Conservation (phyloP, 2,329 filamentous ascomycete genomes). For the Venturia oleaginea region DNA sequence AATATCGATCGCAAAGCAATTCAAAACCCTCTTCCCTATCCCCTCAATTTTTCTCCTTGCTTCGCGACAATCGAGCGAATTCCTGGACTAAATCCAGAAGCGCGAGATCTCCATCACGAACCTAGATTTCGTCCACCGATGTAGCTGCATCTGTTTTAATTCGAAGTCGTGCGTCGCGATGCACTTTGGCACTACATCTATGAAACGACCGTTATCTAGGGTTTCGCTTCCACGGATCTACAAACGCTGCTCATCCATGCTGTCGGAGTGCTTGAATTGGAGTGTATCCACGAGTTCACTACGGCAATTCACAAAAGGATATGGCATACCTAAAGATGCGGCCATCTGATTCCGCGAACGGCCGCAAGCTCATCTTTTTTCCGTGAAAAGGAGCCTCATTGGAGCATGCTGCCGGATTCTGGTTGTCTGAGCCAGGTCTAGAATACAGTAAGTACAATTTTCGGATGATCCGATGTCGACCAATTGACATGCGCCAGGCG, state of each 20-base stretch:
- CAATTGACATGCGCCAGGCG: background rate
- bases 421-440: background rate
- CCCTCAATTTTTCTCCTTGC: no score
- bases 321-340: background rate
- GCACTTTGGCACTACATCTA: background rate
- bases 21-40: no score
- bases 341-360: background rate
- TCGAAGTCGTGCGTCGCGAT: background rate
- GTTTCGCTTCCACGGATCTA: background rate
- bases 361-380: background rate
- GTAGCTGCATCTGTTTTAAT: background rate
- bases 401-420: background rate
- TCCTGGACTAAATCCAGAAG: no score
- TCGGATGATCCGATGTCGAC: background rate
- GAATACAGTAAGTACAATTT: background rate
- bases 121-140: background rate
- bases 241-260: background rate
- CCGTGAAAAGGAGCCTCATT: background rate
- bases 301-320: background rate
- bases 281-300: background rate
- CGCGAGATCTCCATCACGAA: background rate
- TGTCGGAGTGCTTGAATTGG: background rate
- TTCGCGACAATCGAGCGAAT: no score
- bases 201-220: background rate
- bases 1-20: no score